A percentile compares a stretch with the other conserved stretches of the same genome.
phyloP scores from a whole-genome alignment of 495 filamentous ascomycete species.

The Hyphodiscus hymeniophilus region DNA sequence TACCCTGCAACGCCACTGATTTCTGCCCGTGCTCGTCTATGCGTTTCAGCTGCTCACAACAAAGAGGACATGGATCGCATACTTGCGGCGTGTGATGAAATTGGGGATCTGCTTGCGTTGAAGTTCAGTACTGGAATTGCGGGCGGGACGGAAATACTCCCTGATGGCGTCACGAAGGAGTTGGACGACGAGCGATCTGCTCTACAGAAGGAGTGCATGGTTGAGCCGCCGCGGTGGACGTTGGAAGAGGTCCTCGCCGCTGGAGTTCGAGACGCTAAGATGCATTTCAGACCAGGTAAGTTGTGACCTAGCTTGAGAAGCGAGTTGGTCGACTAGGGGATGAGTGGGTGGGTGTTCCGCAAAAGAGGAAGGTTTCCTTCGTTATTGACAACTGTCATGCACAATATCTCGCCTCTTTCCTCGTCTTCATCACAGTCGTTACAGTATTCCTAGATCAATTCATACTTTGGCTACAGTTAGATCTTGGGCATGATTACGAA shows the following conservation, averaged over 20 bases:
- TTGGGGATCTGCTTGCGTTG: slow-evolving; percentile 79
- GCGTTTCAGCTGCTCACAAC: slow-evolving; percentile 87
- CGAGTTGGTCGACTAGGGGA: no score
- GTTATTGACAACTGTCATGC: no score
- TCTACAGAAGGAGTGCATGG: slow-evolving; percentile 41
- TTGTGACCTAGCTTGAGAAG: background rate
- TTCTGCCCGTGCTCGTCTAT: slow-evolving; percentile 85
- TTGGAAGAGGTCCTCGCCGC: slow-evolving; percentile 66
- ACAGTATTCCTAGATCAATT: no score
- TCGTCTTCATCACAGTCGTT: no score
- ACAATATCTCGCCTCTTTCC: no score
- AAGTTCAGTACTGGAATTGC: slow-evolving; percentile 95
- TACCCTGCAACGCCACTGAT: slow-evolving; percentile 96
- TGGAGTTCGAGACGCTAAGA: slow-evolving; percentile 70
- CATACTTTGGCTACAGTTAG: no score
- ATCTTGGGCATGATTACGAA: no score
- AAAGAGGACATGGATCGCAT: slow-evolving; percentile 94
- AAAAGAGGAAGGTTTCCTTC: no score
- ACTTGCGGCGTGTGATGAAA: slow-evolving; percentile 79
- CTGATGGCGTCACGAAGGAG: slow-evolving; percentile 27
- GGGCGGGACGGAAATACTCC: slow-evolving; percentile 66
- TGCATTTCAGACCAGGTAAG: slow-evolving; percentile 47
- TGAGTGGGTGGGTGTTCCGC: no score
- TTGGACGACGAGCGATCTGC: slow-evolving; percentile 27
- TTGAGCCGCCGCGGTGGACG: slow-evolving; percentile 67